Evolutionary conservation across 2,329 filamentous ascomycete genomes (phyloP).

Genomic region (Penicillium sp.): DNA sequence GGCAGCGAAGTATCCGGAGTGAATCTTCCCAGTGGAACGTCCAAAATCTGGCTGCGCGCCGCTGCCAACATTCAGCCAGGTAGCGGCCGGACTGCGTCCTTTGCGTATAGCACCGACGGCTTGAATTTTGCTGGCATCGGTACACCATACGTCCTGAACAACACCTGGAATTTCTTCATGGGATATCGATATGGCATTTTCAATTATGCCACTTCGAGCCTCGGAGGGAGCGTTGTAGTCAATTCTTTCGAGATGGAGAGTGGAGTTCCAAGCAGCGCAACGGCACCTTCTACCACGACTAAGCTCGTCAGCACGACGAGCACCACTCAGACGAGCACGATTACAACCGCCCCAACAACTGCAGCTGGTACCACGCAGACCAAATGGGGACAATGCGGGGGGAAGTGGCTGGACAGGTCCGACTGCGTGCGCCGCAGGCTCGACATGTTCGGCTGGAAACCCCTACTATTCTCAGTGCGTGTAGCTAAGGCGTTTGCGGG

Average conservation of each 20-base stretch:
- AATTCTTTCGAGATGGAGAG: slow-evolving; percentile 13
- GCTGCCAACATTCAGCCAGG: slow-evolving; percentile 42
- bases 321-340: background rate
- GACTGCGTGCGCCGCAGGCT: slow-evolving; percentile 5
- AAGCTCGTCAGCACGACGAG: background rate
- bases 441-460: slow-evolving; percentile 4
- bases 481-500: background rate
- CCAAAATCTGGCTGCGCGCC: slow-evolving; percentile 44
- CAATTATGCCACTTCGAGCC: slow-evolving; percentile 52
- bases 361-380: background rate
- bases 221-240: slow-evolving; percentile 46
- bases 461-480: slow-evolving; percentile 6
- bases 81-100: slow-evolving; percentile 36
- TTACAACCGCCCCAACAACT: background rate
- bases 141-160: slow-evolving; percentile 43
- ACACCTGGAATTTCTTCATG: slow-evolving; percentile 53
- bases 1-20: slow-evolving; percentile 34
- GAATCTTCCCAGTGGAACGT: slow-evolving; percentile 17
- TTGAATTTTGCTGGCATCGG: slow-evolving; percentile 42
- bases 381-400: slow-evolving; percentile 7
- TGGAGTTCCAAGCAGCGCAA: background rate
- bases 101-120: slow-evolving; percentile 53
- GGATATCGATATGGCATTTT: slow-evolving; percentile 57
- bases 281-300: background rate
- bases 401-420: slow-evolving; percentile 8